Evolutionary conservation across 495 filamentous ascomycete species (phyloP).

Genomic region (Penicillium dipodomyicola): DNA sequence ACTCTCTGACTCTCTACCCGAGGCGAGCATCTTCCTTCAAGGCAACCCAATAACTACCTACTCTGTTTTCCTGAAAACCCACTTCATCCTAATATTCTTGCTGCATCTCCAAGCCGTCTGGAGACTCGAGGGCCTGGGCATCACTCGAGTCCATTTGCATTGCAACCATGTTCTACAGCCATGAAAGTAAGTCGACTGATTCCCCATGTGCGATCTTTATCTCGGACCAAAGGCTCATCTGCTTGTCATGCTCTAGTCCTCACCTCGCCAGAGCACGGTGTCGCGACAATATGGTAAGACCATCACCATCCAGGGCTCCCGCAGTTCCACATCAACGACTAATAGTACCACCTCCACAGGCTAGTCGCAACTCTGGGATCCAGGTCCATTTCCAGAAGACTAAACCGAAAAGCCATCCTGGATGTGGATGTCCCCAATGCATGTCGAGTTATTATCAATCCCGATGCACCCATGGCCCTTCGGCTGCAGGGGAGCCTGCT

Average conservation of each 20-base stretch:
- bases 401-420: conserved; percentile 84
- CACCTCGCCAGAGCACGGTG: conserved; percentile 81
- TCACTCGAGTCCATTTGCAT: not conserved
- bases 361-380: conserved; percentile 86
- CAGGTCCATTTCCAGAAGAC: conserved; percentile 65
- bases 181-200: conserved; percentile 64
- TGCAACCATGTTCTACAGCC: conserved; percentile 80
- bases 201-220: not conserved
- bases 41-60: no score
- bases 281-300: conserved; percentile 85
- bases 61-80: no score
- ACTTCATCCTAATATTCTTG: no score
- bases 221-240: not conserved
- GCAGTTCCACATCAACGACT: not conserved
- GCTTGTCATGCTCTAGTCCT: conserved; percentile 58
- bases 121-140: not conserved
- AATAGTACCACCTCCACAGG: conserved; percentile 47
- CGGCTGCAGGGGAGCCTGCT: conserved; percentile 89
- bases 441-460: conserved; percentile 79
- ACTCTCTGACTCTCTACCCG: no score
- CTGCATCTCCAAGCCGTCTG: not conserved
- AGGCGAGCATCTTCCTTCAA: no score
- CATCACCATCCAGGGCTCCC: not conserved
- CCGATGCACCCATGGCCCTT: conserved; percentile 84
- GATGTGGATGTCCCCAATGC: conserved; percentile 84